phyloP scores from a whole-genome alignment of 2,329 filamentous ascomycete species.

The Neonectria sp. region DNA sequence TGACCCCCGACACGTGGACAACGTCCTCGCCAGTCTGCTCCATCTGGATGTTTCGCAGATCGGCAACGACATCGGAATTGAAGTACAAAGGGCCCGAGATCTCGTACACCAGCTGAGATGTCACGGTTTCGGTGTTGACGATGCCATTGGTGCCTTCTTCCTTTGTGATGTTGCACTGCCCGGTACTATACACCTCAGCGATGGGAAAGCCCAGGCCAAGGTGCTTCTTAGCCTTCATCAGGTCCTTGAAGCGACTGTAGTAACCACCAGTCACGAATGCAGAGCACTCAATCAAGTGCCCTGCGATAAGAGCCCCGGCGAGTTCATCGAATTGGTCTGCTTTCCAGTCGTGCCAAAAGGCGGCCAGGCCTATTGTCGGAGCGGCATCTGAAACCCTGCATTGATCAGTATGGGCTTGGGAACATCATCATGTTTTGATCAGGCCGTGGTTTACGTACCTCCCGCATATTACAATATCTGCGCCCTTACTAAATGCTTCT shows the following conservation, averaged over 20 bases:
- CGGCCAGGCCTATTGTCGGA: conserved; percentile 53
- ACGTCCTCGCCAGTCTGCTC: conserved; percentile 57
- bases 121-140: conserved; percentile 45
- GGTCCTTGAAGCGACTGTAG: conserved; percentile 31
- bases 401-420: conserved; percentile 43
- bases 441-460: conserved; percentile 48
- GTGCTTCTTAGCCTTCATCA: conserved; percentile 28
- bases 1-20: conserved; percentile 42
- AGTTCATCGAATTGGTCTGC: conserved; percentile 25
- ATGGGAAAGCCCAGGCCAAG: conserved; percentile 63
- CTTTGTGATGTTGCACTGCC: conserved; percentile 50
- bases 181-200: conserved; percentile 63
- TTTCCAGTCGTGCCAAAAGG: conserved; percentile 30
- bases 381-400: conserved; percentile 62
- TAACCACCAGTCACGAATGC: conserved; percentile 31
- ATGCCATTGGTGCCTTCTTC: conserved; percentile 43
- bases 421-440: conserved; percentile 21
- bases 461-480: conserved; percentile 61
- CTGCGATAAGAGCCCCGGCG: conserved; percentile 27
- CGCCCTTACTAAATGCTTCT: conserved; percentile 54
- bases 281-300: conserved; percentile 32
- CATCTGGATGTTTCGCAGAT: conserved; percentile 53
- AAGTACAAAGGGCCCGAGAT: conserved; percentile 56
- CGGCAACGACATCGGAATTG: conserved; percentile 33
- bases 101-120: conserved; percentile 55